phyloP scores from a whole-genome alignment of 2,329 filamentous ascomycete species.

The Coniochaeta ligniaria region DNA sequence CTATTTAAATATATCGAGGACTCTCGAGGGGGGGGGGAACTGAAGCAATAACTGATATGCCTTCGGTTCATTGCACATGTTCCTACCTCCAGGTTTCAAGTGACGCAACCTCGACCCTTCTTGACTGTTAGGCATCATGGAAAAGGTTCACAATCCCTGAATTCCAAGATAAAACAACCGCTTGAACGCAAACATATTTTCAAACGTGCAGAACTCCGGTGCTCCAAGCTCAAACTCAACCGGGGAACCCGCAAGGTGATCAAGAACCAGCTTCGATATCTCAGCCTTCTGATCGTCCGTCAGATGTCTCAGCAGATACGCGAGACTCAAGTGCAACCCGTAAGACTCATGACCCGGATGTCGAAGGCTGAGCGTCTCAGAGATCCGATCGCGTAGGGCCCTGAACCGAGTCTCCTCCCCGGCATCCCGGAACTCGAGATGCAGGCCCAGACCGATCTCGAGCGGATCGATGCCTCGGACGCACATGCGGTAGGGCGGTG shows the following conservation, averaged over 20 bases:
- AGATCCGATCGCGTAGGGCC: constrained; percentile 12
- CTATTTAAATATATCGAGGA: too few relatives aligned
- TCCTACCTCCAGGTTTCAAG: too few relatives aligned
- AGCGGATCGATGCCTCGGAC: constrained; percentile 12
- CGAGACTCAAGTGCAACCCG: constrained; percentile 16
- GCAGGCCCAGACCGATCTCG: constrained; percentile 10
- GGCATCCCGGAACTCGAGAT: constrained; percentile 3
- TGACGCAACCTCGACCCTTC: too few relatives aligned
- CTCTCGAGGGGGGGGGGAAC: too few relatives aligned
- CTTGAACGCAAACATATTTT: constrained; percentile 17
- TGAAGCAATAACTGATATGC: too few relatives aligned
- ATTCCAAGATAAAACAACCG: constrained; percentile 10
- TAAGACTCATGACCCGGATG: constrained; percentile 13
- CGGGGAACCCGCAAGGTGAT: constrained; percentile 8
- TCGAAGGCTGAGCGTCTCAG: constrained; percentile 10
- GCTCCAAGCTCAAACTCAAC: constrained; percentile 12
- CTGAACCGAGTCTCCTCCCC: constrained; percentile 10
- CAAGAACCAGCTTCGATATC: constrained; percentile 8
- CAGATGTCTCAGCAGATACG: constrained; percentile 14
- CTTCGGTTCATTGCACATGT: too few relatives aligned
- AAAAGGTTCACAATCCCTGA: background rate
- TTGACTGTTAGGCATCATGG: too few relatives aligned
- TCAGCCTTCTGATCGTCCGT: constrained; percentile 8
- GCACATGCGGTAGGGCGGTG: constrained; percentile 12
- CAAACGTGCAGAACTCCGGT: constrained; percentile 17